Evolutionary conservation across 1,284 basidiomycete genomes (phyloP).

Genomic region (Cerioporus squamosus): DNA sequence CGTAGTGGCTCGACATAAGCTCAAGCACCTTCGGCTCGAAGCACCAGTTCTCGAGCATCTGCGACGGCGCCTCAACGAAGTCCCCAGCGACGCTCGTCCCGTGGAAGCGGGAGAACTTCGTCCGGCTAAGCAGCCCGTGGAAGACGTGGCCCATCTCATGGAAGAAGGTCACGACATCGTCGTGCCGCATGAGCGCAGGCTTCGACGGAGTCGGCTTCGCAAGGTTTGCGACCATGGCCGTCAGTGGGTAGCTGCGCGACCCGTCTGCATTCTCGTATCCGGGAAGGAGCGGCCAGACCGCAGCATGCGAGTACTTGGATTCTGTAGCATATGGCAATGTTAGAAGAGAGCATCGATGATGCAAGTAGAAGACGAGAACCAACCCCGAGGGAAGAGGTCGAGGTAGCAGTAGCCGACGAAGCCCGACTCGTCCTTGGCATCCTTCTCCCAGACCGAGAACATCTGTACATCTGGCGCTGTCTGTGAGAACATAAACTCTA

Average conservation of each 20-base stretch:
- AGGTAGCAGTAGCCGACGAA: conserved; percentile 86
- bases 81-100: conserved; percentile 81
- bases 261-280: conserved; percentile 61
- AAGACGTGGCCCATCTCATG: conserved; percentile 90
- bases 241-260: conserved; percentile 70
- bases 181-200: conserved; percentile 83
- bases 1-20: conserved; percentile 78
- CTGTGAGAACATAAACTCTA: not conserved
- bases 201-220: conserved; percentile 81
- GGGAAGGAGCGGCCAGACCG: conserved; percentile 77
- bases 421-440: conserved; percentile 66
- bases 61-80: conserved; percentile 87
- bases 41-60: conserved; percentile 94
- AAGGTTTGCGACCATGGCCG: conserved; percentile 88
- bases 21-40: conserved; percentile 80
- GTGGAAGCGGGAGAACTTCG: conserved; percentile 78
- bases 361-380: conserved; percentile 22
- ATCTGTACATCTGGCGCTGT: conserved; percentile 67
- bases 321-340: conserved; percentile 43
- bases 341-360: not conserved
- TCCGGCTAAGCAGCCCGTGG: conserved; percentile 78
- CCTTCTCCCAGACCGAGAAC: conserved; percentile 82
- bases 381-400: conserved; percentile 85
- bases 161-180: conserved; percentile 82
- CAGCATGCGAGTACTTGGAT: conserved; percentile 85